Base-by-base conservation (phyloP, 257 asterid species). In the Ocimum tenuiflorum region DNA sequence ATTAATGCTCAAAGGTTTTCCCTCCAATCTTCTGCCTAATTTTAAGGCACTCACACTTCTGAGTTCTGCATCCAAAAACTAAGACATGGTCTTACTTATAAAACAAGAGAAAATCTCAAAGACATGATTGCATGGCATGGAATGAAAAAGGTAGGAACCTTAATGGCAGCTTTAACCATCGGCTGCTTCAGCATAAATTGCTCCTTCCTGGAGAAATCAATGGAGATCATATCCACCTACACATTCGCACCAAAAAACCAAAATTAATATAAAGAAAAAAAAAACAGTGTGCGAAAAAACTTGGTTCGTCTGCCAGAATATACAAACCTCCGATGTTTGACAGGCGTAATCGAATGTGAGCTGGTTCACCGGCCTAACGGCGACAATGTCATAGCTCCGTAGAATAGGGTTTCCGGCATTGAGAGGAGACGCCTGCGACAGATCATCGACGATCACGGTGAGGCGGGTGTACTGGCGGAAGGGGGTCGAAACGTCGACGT, bases 381-480 rank as follows among this genome's bases (percentile, higher is more conserved):
- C 90, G 59, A 88, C 88, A 46, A 88, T 71, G 50, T 92, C 94
- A 54, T 89, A 89, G 71, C 81, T 84, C 78, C 73, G 88, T 31
- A 89, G 75, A 1, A 92, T 55, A 3, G 91, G 94, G 69, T 88
- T 91, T 7, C 92, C 88, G 4, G 82, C 71, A 61, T 91, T 88
- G 60, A 91, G 86, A 17, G 90, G 80, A 23, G 83, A 72, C 7
- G 83, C 87, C 66, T 88, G 96, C 31, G 90, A 75, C 0, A 84
- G 74, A 53, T 36, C 70, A 69, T 89, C 91, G 19, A 86, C 84
- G 42, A 84, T 65, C 22, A 87, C 94, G 12, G 96, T 89, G 54
- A 89, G 79, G 24, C 95, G 91, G 8, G 89, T 81, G 77, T 83
- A 89, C 80, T 92, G 99, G 54, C 95, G 96, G 62, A 89, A 89